These are phyloP conservation scores for Candida sojae DNA, from an alignment of 1,139 yeast genomes.

Conservation along the genomic window DNA sequence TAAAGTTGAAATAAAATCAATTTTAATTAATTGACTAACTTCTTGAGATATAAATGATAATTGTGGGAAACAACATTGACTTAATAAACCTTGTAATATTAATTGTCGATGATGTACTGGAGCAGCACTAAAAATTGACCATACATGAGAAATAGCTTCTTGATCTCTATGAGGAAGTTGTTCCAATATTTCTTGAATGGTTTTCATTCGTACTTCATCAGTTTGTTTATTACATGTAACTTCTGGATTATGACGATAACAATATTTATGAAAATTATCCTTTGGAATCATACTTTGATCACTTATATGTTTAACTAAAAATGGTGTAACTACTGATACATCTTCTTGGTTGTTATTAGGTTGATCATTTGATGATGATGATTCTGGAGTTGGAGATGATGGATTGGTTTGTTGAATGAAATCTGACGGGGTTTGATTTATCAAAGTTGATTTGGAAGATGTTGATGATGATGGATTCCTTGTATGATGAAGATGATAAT, in stretches of 20 bases:
- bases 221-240: constrained; percentile 68
- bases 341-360: constrained; percentile 9
- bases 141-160: constrained; percentile 70
- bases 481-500: neutral
- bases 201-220: constrained; percentile 65
- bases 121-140: constrained; percentile 80
- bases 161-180: constrained; percentile 62
- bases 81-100: constrained; percentile 77
- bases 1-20: constrained; percentile 82
- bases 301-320: constrained; percentile 44
- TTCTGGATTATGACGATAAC: constrained; percentile 93
- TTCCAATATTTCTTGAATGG: constrained; percentile 61
- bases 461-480: neutral
- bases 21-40: constrained; percentile 74
- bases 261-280: constrained; percentile 63
- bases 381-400: neutral
- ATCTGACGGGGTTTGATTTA: neutral
- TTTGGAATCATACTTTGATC: constrained; percentile 45
- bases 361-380: neutral
- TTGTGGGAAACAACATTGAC: constrained; percentile 96
- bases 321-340: constrained; percentile 45
- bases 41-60: constrained; percentile 80
- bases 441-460: constrained; percentile 5
- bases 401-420: constrained; percentile 1
- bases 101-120: constrained; percentile 67